Evolutionary conservation across 2,329 filamentous ascomycete genomes (phyloP).

Genomic region (Apiospora hydei): DNA sequence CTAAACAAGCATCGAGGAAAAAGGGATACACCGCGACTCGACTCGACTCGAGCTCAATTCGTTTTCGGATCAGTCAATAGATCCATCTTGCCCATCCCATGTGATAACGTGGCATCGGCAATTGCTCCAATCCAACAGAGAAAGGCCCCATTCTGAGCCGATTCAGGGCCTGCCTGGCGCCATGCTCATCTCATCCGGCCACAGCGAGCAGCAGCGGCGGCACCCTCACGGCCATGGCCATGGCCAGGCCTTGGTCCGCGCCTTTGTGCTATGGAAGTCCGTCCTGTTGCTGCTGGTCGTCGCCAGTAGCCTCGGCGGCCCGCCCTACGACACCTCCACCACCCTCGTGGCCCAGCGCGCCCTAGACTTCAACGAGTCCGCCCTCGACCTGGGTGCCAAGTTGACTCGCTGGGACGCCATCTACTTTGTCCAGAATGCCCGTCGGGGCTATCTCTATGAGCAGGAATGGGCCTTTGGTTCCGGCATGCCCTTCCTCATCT

Average conservation of each 20-base stretch:
- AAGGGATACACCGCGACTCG: constrained; percentile 8
- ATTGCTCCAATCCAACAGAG: not conserved
- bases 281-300: constrained; percentile 69
- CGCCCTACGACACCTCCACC: constrained; percentile 82
- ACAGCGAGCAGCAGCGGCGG: not conserved
- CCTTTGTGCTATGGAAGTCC: constrained; percentile 72
- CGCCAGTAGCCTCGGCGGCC: constrained; percentile 54
- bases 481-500: constrained; percentile 53
- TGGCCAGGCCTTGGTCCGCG: constrained; percentile 38
- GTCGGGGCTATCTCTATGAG: constrained; percentile 73
- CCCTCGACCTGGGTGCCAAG: constrained; percentile 55
- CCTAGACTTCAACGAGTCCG: constrained; percentile 41
- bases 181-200: constrained; percentile 34
- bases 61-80: not conserved
- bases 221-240: constrained; percentile 24
- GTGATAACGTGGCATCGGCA: not conserved
- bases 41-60: not conserved
- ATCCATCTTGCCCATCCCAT: not conserved
- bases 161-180: constrained; percentile 7
- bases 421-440: constrained; percentile 72
- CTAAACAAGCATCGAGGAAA: not conserved
- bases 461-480: constrained; percentile 85
- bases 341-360: constrained; percentile 57
- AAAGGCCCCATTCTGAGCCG: not conserved
- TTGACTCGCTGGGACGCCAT: constrained; percentile 83